These are phyloP conservation scores for Aurifilum marmelostoma DNA, from an alignment of 2,329 filamentous ascomycete genomes.

Conservation along the genomic window DNA sequence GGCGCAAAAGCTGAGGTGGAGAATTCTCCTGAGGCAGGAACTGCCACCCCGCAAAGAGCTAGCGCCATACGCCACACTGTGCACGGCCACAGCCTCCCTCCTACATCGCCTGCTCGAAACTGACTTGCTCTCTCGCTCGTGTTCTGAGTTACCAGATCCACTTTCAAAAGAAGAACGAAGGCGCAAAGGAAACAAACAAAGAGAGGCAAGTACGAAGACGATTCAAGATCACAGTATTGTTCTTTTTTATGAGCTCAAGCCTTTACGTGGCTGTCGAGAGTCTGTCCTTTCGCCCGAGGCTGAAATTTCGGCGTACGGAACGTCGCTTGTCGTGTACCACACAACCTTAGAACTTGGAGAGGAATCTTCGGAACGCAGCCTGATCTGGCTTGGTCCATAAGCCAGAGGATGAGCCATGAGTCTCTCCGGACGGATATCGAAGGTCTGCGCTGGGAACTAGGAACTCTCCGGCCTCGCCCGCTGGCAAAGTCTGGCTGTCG, in stretches of 20 bases:
- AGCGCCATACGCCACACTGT: slow-evolving; percentile 3
- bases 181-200: too few relatives aligned
- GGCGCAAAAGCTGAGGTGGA: slow-evolving; percentile 14
- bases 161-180: too few relatives aligned
- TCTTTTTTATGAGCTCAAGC: not conserved
- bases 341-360: too few relatives aligned
- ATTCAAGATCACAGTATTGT: not conserved
- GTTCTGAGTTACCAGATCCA: not conserved
- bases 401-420: too few relatives aligned
- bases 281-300: not conserved
- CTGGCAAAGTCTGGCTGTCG: too few relatives aligned
- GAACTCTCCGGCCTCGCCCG: too few relatives aligned
- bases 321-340: not conserved
- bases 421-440: too few relatives aligned
- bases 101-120: not conserved
- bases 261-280: not conserved
- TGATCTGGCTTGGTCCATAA: too few relatives aligned
- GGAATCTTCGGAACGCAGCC: not conserved
- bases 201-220: too few relatives aligned
- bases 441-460: too few relatives aligned
- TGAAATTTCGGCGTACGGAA: not conserved
- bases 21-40: not conserved
- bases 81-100: slow-evolving; percentile 1
- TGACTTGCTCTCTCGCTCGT: not conserved
- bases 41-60: slow-evolving; percentile 9